Evolutionary conservation across 768 basidiomycete species (phyloP), one percentile per base, ranked within the genome.

Genomic region (Lactarius vividus): DNA sequence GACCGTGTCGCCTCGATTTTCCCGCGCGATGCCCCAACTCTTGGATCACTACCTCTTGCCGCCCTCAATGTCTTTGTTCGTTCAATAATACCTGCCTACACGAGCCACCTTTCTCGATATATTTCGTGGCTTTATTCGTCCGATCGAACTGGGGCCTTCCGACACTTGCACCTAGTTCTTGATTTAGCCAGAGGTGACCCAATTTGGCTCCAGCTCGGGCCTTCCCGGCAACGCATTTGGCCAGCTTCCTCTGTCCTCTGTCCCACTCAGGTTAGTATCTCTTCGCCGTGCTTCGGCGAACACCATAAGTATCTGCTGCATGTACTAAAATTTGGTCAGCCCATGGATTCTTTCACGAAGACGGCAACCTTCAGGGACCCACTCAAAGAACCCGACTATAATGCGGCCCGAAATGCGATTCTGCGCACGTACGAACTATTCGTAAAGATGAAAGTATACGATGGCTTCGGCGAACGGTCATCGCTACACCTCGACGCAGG

Each of bases 181-280:
- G 69, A 69, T 31, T 44, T 46, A 11, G 54, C 40, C 9, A 31
- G 23, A 11, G n/a, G 37, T 23, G 57, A 59, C 13, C 28, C 46
- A 7, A 49, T 39, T 44, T 70, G 69, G 63, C 40, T 33, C 33
- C 57, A 49, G 40, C 52, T 70, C 37, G 59, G 40, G 59, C 26
- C 29, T 31, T 6, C 49, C 20, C 70, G 56, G 13, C 42, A 66
- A 15, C 15, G 10, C 29, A 56, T 63, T 52, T 64, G 49, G 68
- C 68, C 64, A 59, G 31, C 35, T 4, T 23, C 53, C 33, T 60
- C 55, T 16, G 33, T 40, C 37, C 57, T 69, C 4, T 26, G 49
- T 49, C 44, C 42, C 28, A 39, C 23, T 46, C 61, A 65, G 73
- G 74, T 74, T 44, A 72, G 73, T 73, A 20, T 42, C 20, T 20